Base-by-base conservation (phyloP, 1,139 yeast genomes). In the Taphrina betulina region DNA sequence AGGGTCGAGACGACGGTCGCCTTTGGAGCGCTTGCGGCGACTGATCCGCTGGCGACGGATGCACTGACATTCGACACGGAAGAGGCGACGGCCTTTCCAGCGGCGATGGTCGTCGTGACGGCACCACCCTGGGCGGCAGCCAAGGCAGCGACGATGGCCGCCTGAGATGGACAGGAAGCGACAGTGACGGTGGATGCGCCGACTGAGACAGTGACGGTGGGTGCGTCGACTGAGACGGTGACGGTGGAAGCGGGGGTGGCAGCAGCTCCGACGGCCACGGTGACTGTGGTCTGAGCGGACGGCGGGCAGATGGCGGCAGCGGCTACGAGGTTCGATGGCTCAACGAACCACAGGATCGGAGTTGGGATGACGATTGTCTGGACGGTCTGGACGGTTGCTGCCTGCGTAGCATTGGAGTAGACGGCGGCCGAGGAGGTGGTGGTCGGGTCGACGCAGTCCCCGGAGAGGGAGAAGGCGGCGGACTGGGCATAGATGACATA, bases 401-500 rank as follows among this genome's bases (percentile, higher is more conserved):
- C 19, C 16, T 37, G 24, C n/a, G 40, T 26, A n/a, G 33, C 3
- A 50, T 42, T 52, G 50, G 42, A 33, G 50, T 40, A 52, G 43
- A 28, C 37, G 14, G 50, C 42, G 14, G 50, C 19, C 8, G 45
- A 19, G 8, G 52, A 5, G 4, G 43, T 31, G 23, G 46, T 38
- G 40, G 26, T 34, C 10, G 56, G 50, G 50, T 52, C 56, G 16
- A 14, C 24, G 43, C 56, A 52, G 42, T 43, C 46, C 10, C 50
- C 50, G 22, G 50, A 42, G 19, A 52, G 29, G 33, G 35, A 34
- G 50, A 53, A 53, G 17, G 41, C 41, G 46, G 43, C 45, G 12
- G 57, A 53, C 46, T 53, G 57, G 10, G 57, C 57, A 24, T 53
- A 53, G 38, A 53, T 53, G 53, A 53, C 57, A 45, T 53, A 53